phyloP scores from a whole-genome alignment of 495 filamentous ascomycete genomes.

The Daldinia bambusicola region DNA sequence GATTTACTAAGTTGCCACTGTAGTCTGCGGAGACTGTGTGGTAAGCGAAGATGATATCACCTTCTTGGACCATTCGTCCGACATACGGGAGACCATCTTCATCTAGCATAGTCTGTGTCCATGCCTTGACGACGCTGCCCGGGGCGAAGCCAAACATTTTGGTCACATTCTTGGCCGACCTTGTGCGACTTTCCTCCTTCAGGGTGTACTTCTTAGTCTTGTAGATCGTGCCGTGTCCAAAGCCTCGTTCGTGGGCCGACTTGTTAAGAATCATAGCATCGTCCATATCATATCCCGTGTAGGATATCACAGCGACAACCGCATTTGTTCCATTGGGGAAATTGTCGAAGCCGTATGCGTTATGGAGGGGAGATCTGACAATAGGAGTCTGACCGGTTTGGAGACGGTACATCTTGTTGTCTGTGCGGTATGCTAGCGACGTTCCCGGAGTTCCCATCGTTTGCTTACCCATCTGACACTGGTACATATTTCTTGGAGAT shows the following conservation, averaged over 20 bases:
- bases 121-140: constrained; percentile 68
- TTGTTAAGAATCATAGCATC: constrained; percentile 99
- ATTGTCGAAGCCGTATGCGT: constrained; percentile 96
- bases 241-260: constrained; percentile 96
- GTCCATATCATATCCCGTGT: constrained; percentile 99
- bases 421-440: constrained; percentile 84
- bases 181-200: constrained; percentile 72
- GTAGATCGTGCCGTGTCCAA: constrained; percentile 95
- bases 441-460: constrained; percentile 97
- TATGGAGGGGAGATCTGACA: constrained; percentile 89
- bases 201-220: constrained; percentile 92
- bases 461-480: constrained; percentile 99
- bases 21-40: constrained; percentile 87
- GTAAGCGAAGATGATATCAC: constrained; percentile 86
- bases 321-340: constrained; percentile 98
- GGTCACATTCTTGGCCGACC: constrained; percentile 64
- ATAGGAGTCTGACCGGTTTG: constrained; percentile 97
- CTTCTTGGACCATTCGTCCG: constrained; percentile 77
- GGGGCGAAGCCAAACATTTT: constrained; percentile 91
- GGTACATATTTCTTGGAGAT: constrained; percentile 99
- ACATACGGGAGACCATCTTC: constrained; percentile 86
- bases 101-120: constrained; percentile 76
- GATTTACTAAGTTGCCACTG: constrained; percentile 76
- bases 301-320: constrained; percentile 96
- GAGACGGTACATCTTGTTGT: constrained; percentile 95